phyloP scores from a whole-genome alignment of 306 rosid species.

The Cicer arietinum region DNA sequence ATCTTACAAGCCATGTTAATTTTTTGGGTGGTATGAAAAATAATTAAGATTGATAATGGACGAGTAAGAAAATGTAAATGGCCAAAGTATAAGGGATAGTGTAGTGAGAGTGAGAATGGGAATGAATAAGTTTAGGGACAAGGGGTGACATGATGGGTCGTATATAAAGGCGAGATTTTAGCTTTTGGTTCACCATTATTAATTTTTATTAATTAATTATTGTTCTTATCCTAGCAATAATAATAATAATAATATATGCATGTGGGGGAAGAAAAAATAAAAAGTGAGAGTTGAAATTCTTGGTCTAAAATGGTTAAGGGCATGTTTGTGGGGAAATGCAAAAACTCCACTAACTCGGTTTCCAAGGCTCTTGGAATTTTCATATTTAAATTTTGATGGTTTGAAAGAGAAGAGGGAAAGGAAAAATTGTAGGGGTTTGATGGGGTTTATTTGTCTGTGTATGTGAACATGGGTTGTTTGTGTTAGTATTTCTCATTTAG shows the following conservation, averaged over 20 bases:
- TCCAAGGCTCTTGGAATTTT: conserved; percentile 88
- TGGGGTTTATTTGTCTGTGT: conserved; percentile 60
- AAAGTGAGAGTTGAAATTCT: conserved; percentile 59
- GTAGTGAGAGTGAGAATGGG: conserved; percentile 43
- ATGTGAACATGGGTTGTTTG: conserved; percentile 58
- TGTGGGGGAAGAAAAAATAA: conserved; percentile 30
- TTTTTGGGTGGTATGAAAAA: not conserved
- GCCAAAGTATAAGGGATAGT: conserved; percentile 19
- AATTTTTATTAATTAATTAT: not conserved
- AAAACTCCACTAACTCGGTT: conserved; percentile 92
- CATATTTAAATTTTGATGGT: conserved; percentile 54
- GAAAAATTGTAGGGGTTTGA: conserved; percentile 41
- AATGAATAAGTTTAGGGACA: conserved; percentile 50
- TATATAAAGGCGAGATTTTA: conserved; percentile 75
- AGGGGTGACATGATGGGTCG: conserved; percentile 67
- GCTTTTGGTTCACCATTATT: conserved; percentile 51
- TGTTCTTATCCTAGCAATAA: not conserved
- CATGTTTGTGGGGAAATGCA: conserved; percentile 94
- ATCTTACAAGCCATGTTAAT: conserved; percentile 43
- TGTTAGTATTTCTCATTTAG: conserved; percentile 45
- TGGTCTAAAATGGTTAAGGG: conserved; percentile 66
- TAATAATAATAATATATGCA: conserved; percentile 34
- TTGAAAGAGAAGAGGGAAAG: conserved; percentile 9
- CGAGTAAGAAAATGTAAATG: conserved; percentile 34
- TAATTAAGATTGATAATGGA: conserved; percentile 4